phyloP scores from a whole-genome alignment of 257 asterid species.

The Linaria vulgaris region DNA sequence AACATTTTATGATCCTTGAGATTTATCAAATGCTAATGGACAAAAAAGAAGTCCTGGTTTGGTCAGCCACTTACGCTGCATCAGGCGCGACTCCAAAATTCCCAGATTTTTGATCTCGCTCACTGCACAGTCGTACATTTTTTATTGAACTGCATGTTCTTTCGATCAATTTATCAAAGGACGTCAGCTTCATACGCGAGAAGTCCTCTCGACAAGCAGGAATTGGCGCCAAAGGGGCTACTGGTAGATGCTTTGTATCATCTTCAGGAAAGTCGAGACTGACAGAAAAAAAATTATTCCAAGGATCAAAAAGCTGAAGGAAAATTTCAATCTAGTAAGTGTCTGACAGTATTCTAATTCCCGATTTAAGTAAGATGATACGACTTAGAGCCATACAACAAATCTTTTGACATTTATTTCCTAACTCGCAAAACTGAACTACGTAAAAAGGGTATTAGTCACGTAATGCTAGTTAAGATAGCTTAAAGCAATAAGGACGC shows the following conservation, averaged over 20 bases:
- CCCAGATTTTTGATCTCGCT: slow-evolving; percentile 71
- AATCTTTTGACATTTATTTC: background rate
- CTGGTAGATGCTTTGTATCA: slow-evolving; percentile 43
- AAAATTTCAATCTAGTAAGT: slow-evolving; percentile 17
- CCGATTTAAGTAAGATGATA: slow-evolving; percentile 6
- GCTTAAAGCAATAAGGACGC: background rate
- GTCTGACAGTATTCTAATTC: slow-evolving; percentile 2
- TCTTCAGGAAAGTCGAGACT: slow-evolving; percentile 42
- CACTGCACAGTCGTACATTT: slow-evolving; percentile 90
- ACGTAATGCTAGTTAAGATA: background rate
- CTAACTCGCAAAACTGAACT: background rate
- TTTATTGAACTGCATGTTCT: slow-evolving; percentile 78
- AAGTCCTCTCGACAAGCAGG: slow-evolving; percentile 94
- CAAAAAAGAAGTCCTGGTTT: slow-evolving; percentile 2
- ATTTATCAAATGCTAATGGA: too few species aligned
- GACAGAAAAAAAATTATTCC: slow-evolving; percentile 13
- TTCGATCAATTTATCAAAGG: slow-evolving; percentile 87
- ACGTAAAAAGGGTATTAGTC: slow-evolving; percentile 8
- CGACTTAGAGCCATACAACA: background rate
- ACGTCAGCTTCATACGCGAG: slow-evolving; percentile 78
- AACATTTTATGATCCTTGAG: background rate
- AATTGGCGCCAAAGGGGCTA: slow-evolving; percentile 58
- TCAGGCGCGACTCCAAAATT: slow-evolving; percentile 97
- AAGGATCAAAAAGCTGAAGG: background rate
- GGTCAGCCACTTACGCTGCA: slow-evolving; percentile 77